Evolutionary conservation across 129 eudicot species (phyloP), one percentile per base, ranked within the genome.

Genomic region (Centella asiatica): DNA sequence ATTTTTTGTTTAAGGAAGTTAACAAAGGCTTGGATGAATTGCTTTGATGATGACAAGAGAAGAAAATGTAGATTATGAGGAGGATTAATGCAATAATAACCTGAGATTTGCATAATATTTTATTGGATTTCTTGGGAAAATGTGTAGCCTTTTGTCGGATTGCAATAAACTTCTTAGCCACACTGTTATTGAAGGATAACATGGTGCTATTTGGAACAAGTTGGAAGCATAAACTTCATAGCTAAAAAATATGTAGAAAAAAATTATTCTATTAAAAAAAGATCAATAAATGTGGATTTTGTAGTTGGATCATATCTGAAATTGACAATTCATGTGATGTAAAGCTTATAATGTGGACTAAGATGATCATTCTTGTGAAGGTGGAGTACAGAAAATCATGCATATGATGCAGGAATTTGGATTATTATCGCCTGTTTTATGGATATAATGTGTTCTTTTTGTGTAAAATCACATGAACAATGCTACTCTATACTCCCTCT

Each of bases 1-100:
- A 25, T 18, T 74, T 78, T 23, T 68, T 59, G 60, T 60, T 76
- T 65, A 52, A 45, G 55, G 44, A 74, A 62, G 37, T 75, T 31
- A 29, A 62, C 18, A 62, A 64, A 51, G 50, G 72, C 44, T 34
- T 66, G 74, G 82, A 71, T 33, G 82, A 64, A 54, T 72, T 57
- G 55, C 60, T 60, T 58, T 52, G 42, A 24, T 76, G 68, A 61
- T 60, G 69, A 25, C 40, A 60, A 53, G 69, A 60, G 50, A 73
- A 72, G 62, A 78, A 68, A 19, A 56, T 69, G 60, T 65, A 76
- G 54, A 76, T 44, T 57, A 66, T 14, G 14, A 45, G 60, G 59
- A 77, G 61, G 66, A 56, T 54, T 57, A 62, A 14, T 22, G 33
- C 45, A 54, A 72, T 62, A 50, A 66, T 66, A 47, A 69, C 60